phyloP scores from a whole-genome alignment of 140 eudicot genomes.

The Erigeron philadelphicus region DNA sequence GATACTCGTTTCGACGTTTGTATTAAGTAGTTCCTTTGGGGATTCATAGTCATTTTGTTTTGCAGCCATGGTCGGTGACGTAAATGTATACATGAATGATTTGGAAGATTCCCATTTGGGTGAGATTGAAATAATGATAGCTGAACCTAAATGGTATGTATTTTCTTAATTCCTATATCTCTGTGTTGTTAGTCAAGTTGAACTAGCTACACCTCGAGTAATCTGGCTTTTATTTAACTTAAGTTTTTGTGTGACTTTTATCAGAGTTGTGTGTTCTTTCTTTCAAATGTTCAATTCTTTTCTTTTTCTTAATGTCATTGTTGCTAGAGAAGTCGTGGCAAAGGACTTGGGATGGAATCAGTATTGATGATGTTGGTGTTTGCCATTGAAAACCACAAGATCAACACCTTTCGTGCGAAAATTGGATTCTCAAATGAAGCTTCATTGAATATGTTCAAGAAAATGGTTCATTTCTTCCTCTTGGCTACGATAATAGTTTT shows the following conservation, averaged over 20 bases:
- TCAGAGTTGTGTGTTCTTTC: neutral
- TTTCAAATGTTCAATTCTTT: slow-evolving; percentile 1
- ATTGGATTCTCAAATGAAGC: slow-evolving; percentile 81
- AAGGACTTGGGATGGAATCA: slow-evolving; percentile 84
- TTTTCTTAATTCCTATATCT: neutral
- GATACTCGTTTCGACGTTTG: neutral
- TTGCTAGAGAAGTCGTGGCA: slow-evolving; percentile 73
- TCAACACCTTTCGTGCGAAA: slow-evolving; percentile 62
- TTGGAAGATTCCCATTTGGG: slow-evolving; percentile 65
- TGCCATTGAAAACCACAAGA: slow-evolving; percentile 57
- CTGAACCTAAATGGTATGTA: slow-evolving; percentile 77
- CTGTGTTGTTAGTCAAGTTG: neutral
- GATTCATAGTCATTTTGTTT: slow-evolving; percentile 10
- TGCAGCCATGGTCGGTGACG: slow-evolving; percentile 95
- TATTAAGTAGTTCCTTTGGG: neutral
- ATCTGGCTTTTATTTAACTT: neutral
- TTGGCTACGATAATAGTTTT: neutral
- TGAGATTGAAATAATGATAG: slow-evolving; percentile 92
- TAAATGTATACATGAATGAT: slow-evolving; percentile 88
- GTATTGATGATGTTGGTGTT: slow-evolving; percentile 73
- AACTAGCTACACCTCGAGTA: neutral
- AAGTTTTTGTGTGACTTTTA: neutral
- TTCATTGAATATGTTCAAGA: slow-evolving; percentile 56
- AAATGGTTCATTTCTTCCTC: slow-evolving; percentile 50
- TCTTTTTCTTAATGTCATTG: too few species aligned